A percentile compares a stretch with the other conserved stretches of the same genome.
Conservation (phyloP, 176 grass and related monocot species). For the Chloris gayana region DNA sequence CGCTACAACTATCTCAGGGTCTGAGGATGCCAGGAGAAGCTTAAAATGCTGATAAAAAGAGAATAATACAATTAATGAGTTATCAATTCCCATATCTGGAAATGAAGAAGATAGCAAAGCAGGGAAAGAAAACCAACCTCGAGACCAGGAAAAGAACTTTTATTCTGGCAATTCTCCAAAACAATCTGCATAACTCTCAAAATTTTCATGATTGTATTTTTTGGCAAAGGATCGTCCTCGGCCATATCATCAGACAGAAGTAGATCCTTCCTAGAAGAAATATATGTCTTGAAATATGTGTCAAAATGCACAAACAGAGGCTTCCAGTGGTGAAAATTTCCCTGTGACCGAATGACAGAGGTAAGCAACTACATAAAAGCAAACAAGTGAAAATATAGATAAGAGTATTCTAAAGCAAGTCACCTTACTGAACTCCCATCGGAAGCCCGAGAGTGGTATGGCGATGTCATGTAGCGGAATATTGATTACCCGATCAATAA, state of each 20-base stretch:
- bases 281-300: slow-evolving; percentile 89
- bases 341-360: slow-evolving; percentile 51
- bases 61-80: slow-evolving; percentile 9
- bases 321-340: slow-evolving; percentile 99
- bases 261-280: slow-evolving; percentile 92
- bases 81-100: not conserved
- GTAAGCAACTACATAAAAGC: slow-evolving; percentile 32
- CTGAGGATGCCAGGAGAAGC: slow-evolving; percentile 83
- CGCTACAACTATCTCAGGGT: slow-evolving; percentile 89
- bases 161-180: slow-evolving; percentile 98
- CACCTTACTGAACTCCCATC: slow-evolving; percentile 97
- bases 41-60: slow-evolving; percentile 74
- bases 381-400: not conserved
- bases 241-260: slow-evolving; percentile 79
- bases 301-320: slow-evolving; percentile 96
- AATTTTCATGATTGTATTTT: slow-evolving; percentile 86
- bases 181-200: slow-evolving; percentile 95
- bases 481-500: slow-evolving; percentile 95
- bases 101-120: slow-evolving; percentile 17
- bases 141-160: slow-evolving; percentile 74
- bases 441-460: slow-evolving; percentile 93
- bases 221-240: slow-evolving; percentile 78
- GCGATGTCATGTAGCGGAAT: slow-evolving; percentile 97
- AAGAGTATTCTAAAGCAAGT: slow-evolving; percentile 20
- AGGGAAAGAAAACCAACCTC: slow-evolving; percentile 65